Base-by-base conservation (phyloP, 768 basidiomycete genomes). In the Boletus insuetus region DNA sequence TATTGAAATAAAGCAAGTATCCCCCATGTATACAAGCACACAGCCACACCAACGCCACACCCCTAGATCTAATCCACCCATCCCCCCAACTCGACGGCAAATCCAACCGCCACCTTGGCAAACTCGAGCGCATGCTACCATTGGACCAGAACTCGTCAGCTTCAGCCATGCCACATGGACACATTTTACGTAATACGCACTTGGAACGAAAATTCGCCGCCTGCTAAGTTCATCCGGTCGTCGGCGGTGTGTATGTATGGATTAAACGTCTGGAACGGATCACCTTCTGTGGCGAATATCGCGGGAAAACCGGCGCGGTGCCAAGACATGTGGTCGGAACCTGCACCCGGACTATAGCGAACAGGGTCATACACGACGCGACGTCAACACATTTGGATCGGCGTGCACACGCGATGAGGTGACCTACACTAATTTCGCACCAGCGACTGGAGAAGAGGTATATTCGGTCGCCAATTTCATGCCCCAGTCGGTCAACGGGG, bases 91-190 rank as follows among this genome's bases (percentile, higher is more conserved):
- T 86, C 84, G 58, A 83, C 75, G 5, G 76, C 79, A 58, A 82
- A 84, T 2, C 80, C 82, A 13, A 84, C 75, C 17, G 74, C 80
- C 22, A 85, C 72, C 69, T 84, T 85, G 19, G 80, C 77, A 61
- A 84, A 84, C 67, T 85, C 81, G n/a, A 81, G 69, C 52, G 81
- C 79, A 62, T 85, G 83, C 42, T 39, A 60, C 65, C 13, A 66
- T 53, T 72, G 74, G n/a, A 22, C 10, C 13, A 38, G 10, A 35
- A 5, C 12, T 0, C 35, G 13, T 29, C 12, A 46, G 24, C 12
- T 38, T 31, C 6, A 5, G 42, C 32, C 24, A 24, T 24, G n/a
- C n/a, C 40, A 44, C 19, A 1, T 26, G 19, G 29, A 32, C 16
- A 7, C 17, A 3, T n/a, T 2, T 31, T 11, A 4, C 29, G 29